phyloP scores from a whole-genome alignment of 2,329 filamentous ascomycete species.

The Nemania sp. region DNA sequence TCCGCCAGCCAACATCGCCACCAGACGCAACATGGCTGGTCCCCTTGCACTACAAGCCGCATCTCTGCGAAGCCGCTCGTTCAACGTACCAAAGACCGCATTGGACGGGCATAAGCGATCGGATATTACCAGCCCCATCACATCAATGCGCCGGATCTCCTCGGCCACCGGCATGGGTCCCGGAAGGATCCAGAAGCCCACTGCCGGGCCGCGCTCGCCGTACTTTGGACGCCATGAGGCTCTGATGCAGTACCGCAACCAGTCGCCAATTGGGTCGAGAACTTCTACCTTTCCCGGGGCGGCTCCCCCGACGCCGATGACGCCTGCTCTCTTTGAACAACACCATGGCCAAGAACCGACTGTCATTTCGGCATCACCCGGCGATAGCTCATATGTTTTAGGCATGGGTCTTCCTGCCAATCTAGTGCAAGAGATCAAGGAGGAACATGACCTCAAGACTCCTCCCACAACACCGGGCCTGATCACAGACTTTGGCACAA shows the following conservation, averaged over 20 bases:
- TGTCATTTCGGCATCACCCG: constrained; percentile 44
- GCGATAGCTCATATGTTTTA: constrained; percentile 43
- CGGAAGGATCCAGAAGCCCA: constrained; percentile 48
- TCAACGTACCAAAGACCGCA: constrained; percentile 49
- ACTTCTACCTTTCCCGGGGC: constrained; percentile 44
- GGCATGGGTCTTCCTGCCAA: constrained; percentile 27
- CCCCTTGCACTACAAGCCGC: constrained; percentile 53
- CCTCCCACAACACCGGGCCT: constrained; percentile 58
- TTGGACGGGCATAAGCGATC: constrained; percentile 50
- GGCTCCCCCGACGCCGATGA: constrained; percentile 55
- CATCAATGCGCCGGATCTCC: constrained; percentile 55
- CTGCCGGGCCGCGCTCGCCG: constrained; percentile 47
- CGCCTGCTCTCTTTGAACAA: constrained; percentile 47
- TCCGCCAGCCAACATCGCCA: constrained; percentile 56
- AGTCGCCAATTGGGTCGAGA: constrained; percentile 46
- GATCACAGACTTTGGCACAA: constrained; percentile 45
- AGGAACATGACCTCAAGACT: constrained; percentile 53
- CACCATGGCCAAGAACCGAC: constrained; percentile 46
- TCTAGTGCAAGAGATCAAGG: constrained; percentile 34
- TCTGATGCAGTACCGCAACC: constrained; percentile 46
- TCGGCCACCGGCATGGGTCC: constrained; percentile 51
- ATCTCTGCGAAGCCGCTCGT: constrained; percentile 50
- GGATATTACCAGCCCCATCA: constrained; percentile 48
- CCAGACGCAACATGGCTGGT: constrained; percentile 54
- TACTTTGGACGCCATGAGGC: constrained; percentile 50